These are phyloP conservation scores for Chrysanthemum makinoi DNA, from an alignment of 129 eudicot species.

Conservation along the genomic window DNA sequence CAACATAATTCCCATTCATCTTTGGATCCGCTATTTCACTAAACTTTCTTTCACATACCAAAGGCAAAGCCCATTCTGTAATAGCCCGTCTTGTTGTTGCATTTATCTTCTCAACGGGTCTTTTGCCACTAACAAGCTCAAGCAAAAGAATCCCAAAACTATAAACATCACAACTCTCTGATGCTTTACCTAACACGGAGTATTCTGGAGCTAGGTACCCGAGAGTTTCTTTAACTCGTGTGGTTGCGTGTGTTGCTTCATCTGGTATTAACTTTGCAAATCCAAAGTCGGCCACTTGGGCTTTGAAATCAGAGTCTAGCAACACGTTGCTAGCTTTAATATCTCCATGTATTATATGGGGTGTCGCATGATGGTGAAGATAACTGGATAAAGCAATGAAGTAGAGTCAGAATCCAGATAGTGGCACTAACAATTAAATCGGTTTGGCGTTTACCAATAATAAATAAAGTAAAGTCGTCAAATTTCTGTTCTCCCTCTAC, in stretches of 20 bases:
- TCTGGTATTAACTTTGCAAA: conserved; percentile 89
- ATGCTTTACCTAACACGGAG: conserved; percentile 83
- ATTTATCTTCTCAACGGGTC: conserved; percentile 65
- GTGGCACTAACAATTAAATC: not conserved
- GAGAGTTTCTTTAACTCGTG: conserved; percentile 82
- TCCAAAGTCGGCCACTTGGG: conserved; percentile 90
- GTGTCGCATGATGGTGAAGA: conserved; percentile 88
- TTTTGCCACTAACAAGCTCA: conserved; percentile 87
- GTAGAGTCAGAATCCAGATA: conserved; percentile 19
- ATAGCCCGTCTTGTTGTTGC: conserved; percentile 48
- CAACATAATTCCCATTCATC: conserved; percentile 64
- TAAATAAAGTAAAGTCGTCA: not conserved
- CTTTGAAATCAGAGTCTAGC: conserved; percentile 75
- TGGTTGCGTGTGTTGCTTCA: conserved; percentile 90
- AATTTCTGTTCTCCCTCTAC: too few relatives aligned
- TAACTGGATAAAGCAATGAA: conserved; percentile 42
- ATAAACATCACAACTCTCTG: conserved; percentile 91
- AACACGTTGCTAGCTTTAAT: conserved; percentile 84
- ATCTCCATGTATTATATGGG: conserved; percentile 87
- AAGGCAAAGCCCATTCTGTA: conserved; percentile 84
- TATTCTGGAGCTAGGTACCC: conserved; percentile 96
- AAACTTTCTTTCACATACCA: conserved; percentile 57
- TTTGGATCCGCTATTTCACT: conserved; percentile 73
- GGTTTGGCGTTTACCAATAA: not conserved
- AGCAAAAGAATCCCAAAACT: conserved; percentile 90